Percentiles rank a stretch among this genome's conserved stretches.
phyloP scores from a whole-genome alignment of 352 stramenopile genomes.

The Phytophthora kernoviae region DNA sequence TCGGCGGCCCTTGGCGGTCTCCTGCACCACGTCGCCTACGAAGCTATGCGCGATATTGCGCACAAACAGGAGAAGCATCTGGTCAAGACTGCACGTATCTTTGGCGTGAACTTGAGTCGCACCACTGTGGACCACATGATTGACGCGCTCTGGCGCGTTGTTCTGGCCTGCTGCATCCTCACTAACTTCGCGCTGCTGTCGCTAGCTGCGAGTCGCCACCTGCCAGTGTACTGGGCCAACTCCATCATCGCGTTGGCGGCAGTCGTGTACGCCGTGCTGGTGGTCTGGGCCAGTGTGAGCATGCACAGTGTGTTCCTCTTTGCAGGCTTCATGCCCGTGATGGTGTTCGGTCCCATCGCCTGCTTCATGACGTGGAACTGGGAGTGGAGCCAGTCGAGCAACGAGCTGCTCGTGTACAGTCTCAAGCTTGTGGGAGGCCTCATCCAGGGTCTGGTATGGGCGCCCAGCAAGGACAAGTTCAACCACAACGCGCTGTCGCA shows the following conservation, averaged over 20 bases:
- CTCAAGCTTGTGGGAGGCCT: conserved; percentile 80
- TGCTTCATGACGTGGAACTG: conserved; percentile 82
- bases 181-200: conserved; percentile 87
- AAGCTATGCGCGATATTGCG: conserved; percentile 71
- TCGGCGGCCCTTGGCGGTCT: conserved; percentile 77
- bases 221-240: conserved; percentile 78
- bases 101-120: conserved; percentile 73
- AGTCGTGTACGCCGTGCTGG: conserved; percentile 67
- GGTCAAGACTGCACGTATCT: conserved; percentile 69
- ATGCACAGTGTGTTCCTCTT: conserved; percentile 87
- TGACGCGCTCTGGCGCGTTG: conserved; percentile 79
- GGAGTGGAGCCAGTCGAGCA: conserved; percentile 79
- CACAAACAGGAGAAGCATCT: conserved; percentile 76
- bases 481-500: conserved; percentile 91
- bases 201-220: conserved; percentile 74
- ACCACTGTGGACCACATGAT: conserved; percentile 76
- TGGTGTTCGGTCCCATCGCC: conserved; percentile 78
- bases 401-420: conserved; percentile 83
- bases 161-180: conserved; percentile 81
- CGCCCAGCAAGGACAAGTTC: conserved; percentile 82
- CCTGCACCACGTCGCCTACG: conserved; percentile 83
- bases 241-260: conserved; percentile 73
- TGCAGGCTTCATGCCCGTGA: conserved; percentile 78
- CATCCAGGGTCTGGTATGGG: conserved; percentile 83
- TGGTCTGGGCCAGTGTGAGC: conserved; percentile 80